Percentiles rank a stretch among this genome's conserved stretches.
Evolutionary conservation across 2,329 filamentous ascomycete species (phyloP).

Genomic region (Aspergillus quadrilineatus): DNA sequence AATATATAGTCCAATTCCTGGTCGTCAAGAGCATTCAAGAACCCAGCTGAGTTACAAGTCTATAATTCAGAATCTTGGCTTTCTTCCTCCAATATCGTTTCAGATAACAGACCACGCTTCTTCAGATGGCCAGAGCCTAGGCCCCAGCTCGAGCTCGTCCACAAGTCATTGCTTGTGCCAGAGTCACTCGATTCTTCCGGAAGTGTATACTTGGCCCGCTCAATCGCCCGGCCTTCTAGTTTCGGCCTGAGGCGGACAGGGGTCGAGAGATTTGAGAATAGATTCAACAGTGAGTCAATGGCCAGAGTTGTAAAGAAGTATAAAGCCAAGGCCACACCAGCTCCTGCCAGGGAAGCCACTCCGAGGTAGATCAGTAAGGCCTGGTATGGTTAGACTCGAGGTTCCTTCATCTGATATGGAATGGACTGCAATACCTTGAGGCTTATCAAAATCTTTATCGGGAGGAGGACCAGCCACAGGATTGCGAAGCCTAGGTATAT

Average conservation of each 20-base stretch:
- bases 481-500: slow-evolving; percentile 48
- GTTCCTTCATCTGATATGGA: neutral
- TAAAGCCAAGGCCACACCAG: slow-evolving; percentile 60
- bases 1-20: neutral
- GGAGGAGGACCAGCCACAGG: slow-evolving; percentile 45
- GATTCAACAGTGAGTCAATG: slow-evolving; percentile 46
- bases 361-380: slow-evolving; percentile 58
- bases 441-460: slow-evolving; percentile 51
- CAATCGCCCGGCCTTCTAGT: neutral
- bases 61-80: slow-evolving; percentile 9
- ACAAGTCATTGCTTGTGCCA: neutral
- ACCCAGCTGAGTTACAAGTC: slow-evolving; percentile 3
- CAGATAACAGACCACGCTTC: slow-evolving; percentile 19
- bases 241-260: neutral
- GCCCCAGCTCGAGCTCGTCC: slow-evolving; percentile 4
- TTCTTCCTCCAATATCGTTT: slow-evolving; percentile 36
- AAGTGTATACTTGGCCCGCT: neutral
- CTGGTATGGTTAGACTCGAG: slow-evolving; percentile 26
- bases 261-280: slow-evolving; percentile 44
- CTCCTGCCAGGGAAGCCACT: slow-evolving; percentile 66
- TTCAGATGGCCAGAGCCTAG: neutral
- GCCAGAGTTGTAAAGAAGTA: slow-evolving; percentile 58
- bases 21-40: neutral
- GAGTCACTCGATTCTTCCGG: neutral
- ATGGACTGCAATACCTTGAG: slow-evolving; percentile 52